Evolutionary conservation across 805 yeast species (phyloP), one percentile per base, ranked within the genome.

Genomic region (Wickerhamomyces hampshirensis): DNA sequence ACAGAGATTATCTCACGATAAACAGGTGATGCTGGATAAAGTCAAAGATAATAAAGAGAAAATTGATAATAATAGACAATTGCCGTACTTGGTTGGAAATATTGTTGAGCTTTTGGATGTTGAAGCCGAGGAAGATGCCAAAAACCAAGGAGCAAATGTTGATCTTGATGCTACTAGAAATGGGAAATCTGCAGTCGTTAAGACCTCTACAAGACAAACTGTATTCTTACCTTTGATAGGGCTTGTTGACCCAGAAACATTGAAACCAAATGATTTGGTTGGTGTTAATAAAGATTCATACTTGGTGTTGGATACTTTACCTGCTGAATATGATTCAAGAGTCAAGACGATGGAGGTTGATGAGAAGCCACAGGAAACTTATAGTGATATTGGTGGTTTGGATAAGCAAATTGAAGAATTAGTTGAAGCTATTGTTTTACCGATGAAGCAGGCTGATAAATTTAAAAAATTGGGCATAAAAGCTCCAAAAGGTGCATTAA

Each of bases 271-370:
- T 50, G 98, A 93, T 58, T 70, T 93, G 51, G 94, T 93, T 41
- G 98, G 99, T 53, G 98, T 93, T 37, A 93, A 93, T 62, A 93
- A 93, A 65, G 99, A 93, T 59, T 85, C 96, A 6, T 93, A 89
- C 58, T 72, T 93, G 48, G 84, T 93, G 36, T 71, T 93, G 51
- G 98, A 93, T 63, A 88, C 95, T 6, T 70, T 93, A 47, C 98
- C 98, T 9, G 88, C 96, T 3, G 98, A 93, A 63, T 93, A 93
- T 58, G 99, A 93, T 62, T 84, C 95, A 37, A 76, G 98, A 53
- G 99, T 93, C 35, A 93, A 93, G 66, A 98, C 98, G 10, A 86
- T 93, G 99, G 98, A 93, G 62, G 98, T 93, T 34, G 99, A 93
- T 59, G 98, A 93, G 65, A 89, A 91, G 58, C 99, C 99, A 41